Evolutionary conservation across 2,329 filamentous ascomycete genomes (phyloP), one percentile per base, ranked within the genome.

Genomic region (Fusarium armeniacum): DNA sequence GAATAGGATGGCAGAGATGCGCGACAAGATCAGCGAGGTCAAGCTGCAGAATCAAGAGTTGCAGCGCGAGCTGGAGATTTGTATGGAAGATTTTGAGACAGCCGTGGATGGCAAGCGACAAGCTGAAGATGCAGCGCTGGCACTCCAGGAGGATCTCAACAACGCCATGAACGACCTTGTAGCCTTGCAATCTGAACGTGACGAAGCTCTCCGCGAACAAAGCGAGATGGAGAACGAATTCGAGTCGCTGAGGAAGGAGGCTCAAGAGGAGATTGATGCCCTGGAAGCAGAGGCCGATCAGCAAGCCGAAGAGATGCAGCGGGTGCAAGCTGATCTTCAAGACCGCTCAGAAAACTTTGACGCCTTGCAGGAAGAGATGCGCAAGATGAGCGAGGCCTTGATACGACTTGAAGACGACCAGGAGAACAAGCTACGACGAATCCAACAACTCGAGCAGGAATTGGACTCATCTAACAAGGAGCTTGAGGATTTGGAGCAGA

Each of bases 351-450:
- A 98, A 76, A 97, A 96, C 77, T 95, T 98, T 79, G 90, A 91
- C 69, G 92, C 93, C n/a, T 82, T 99, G 55, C 95, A 98, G 76
- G 90, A 91, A 62, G 96, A 98, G 83, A 96, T 99, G 90, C 92
- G 94, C 68, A 91, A 91, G 73, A 91, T 98, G 80, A 97, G 92
- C 74, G 93, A 97, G 73, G 91, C 91, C 24, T 86, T 98, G 8
- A 87, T 98, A 33, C 87, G 93, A 45, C 86, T 99, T 0, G 96
- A 98, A 78, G 94, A 98, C 77, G 94, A 97, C 72, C 92, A 95
- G 56, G 90, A 93, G 69, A 89, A 87, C 73, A 96, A 94, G 78
- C 80, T 91, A 47, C 89, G 90, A 59, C 90, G 91, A 64, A 96
- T 98, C 64, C 88, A 94, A 76, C 89, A 92, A 67, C 89, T 98